phyloP scores from a whole-genome alignment of 345 rosid genomes.

The Erucastrum elatum region DNA sequence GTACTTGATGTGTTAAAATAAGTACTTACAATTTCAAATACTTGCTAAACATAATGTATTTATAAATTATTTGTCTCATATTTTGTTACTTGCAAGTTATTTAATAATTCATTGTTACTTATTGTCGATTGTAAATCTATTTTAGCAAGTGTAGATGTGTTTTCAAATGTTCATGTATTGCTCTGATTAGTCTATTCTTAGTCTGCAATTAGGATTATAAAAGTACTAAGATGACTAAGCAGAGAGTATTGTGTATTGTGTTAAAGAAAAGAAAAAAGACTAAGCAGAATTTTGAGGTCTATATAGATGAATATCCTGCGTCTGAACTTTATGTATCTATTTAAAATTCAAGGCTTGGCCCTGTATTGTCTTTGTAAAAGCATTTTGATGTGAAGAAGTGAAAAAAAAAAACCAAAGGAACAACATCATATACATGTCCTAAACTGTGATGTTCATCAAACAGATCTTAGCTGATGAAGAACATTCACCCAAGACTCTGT shows the following conservation, averaged over 20 bases:
- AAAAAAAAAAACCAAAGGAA: background rate
- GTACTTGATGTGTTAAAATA: background rate
- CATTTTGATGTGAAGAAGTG: background rate
- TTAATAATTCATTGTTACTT: too few species aligned
- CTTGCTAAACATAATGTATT: background rate
- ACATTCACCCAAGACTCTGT: constrained; percentile 50
- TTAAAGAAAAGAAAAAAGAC: too few species aligned
- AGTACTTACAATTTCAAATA: background rate
- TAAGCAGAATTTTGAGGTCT: too few species aligned
- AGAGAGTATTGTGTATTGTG: too few species aligned
- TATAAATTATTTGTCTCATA: too few species aligned
- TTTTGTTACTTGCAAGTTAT: too few species aligned
- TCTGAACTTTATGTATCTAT: background rate
- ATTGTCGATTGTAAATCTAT: too few species aligned
- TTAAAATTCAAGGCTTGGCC: background rate
- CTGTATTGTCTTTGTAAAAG: background rate
- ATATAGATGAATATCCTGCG: too few species aligned
- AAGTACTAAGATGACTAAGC: too few species aligned
- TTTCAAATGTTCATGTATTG: background rate
- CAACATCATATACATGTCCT: constrained; percentile 1
- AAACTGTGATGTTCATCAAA: constrained; percentile 50
- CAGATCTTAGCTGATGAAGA: constrained; percentile 55
- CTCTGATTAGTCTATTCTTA: background rate
- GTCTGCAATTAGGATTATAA: background rate
- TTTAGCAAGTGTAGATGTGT: too few species aligned